Evolutionary conservation across 169 alveolate species (phyloP).

Genomic region (Eimeria maxima): DNA sequence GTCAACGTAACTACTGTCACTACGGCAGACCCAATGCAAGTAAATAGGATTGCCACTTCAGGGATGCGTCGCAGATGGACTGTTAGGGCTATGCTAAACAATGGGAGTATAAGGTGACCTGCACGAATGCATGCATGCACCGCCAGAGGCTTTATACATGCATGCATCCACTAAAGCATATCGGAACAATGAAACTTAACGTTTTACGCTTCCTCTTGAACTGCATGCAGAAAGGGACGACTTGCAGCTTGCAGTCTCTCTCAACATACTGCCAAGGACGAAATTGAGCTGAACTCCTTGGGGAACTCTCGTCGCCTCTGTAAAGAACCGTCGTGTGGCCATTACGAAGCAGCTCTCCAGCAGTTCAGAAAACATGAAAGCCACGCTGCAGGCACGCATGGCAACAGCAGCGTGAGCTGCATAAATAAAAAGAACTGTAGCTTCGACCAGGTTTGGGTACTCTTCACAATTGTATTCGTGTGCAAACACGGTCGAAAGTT

Average conservation of each 20-base stretch:
- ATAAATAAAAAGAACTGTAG: background rate
- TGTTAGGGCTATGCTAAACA: slow-evolving; percentile 46
- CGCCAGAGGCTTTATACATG: background rate
- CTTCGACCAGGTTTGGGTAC: background rate
- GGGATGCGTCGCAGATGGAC: slow-evolving; percentile 67
- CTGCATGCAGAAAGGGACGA: background rate
- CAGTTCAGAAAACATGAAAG: slow-evolving; percentile 37
- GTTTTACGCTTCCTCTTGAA: background rate
- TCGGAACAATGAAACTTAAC: background rate
- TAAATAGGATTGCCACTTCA: slow-evolving; percentile 6
- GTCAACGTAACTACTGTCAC: slow-evolving; percentile 23
- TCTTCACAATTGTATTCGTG: background rate
- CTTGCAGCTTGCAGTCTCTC: background rate
- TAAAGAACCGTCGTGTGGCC: background rate
- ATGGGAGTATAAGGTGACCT: slow-evolving; percentile 48
- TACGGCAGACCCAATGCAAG: slow-evolving; percentile 1
- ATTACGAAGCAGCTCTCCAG: slow-evolving; percentile 7
- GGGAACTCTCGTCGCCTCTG: slow-evolving; percentile 31
- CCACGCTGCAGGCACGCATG: slow-evolving; percentile 17
- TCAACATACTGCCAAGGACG: slow-evolving; percentile 36
- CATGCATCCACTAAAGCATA: background rate
- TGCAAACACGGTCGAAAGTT: background rate
- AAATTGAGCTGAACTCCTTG: slow-evolving; percentile 29
- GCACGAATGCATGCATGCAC: background rate
- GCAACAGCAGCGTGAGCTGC: background rate